These are phyloP conservation scores for Alternaria longipes DNA, from an alignment of 2,329 filamentous ascomycete species.

Conservation along the genomic window DNA sequence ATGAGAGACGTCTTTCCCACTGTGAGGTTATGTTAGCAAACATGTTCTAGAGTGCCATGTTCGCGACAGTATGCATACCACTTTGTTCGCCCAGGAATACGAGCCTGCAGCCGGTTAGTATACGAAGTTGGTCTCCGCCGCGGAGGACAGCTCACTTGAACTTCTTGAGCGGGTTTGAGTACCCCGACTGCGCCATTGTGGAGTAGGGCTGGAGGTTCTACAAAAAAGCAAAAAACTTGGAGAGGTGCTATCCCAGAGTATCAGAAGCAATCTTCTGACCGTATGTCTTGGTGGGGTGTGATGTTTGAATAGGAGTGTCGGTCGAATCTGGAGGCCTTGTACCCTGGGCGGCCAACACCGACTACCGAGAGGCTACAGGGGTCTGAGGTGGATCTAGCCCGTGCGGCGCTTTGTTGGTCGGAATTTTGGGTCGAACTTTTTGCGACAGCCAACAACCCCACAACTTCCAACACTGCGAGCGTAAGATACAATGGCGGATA, in stretches of 20 bases:
- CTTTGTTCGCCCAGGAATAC: constrained; percentile 99
- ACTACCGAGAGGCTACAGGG: constrained; percentile 23
- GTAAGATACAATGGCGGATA: constrained; percentile 29
- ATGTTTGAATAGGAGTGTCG: constrained; percentile 37
- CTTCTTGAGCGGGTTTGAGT: constrained; percentile 99
- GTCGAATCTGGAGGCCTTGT: constrained; percentile 29
- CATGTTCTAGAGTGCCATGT: not conserved
- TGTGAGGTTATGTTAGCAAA: constrained; percentile 54
- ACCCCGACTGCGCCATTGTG: constrained; percentile 82
- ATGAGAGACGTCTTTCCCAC: constrained; percentile 99
- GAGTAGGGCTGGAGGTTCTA: constrained; percentile 2
- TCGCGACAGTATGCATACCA: constrained; percentile 68
- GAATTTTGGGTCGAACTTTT: constrained; percentile 27
- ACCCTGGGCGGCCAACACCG: constrained; percentile 18
- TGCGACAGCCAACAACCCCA: constrained; percentile 24
- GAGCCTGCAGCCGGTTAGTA: constrained; percentile 66
- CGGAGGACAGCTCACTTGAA: constrained; percentile 77
- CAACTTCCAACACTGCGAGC: constrained; percentile 13
- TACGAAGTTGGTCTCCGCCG: constrained; percentile 20
- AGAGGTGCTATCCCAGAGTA: not conserved
- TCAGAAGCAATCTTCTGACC: constrained; percentile 6
- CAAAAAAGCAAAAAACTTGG: constrained; percentile 5
- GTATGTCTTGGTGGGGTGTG: constrained; percentile 22
- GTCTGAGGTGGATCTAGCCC: constrained; percentile 13
- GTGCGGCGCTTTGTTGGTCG: constrained; percentile 19